Base-by-base conservation (phyloP, 139 green algal species). In the Trebouxia sp. region DNA sequence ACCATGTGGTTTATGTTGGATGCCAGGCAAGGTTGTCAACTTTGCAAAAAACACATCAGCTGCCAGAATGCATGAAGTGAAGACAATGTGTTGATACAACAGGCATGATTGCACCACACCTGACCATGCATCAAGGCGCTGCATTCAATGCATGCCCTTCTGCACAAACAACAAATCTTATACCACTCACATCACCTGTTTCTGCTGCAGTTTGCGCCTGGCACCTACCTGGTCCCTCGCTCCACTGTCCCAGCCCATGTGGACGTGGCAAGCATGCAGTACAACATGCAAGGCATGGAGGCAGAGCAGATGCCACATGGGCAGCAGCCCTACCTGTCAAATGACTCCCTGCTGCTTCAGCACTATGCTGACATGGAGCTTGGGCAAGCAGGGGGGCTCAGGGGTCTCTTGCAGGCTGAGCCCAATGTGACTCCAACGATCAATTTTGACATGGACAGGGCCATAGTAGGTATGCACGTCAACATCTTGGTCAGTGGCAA, bases 201-300 rank as follows among this genome's bases (percentile, higher is more conserved):
- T 26, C 55, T 38, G 26, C 35, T 72, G 62, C 62, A 72, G 62
- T 72, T 72, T 72, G 62, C 62, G n/a, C 62, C 62, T 45, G 62
- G 62, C 9, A 72, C 62, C 37, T 35, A 45, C 2, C 35, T 72
- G n/a, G 62, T 72, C 12, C 62, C 62, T 30, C 62, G 62, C 62
- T 72, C 62, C 32, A 72, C 42, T 30, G 62, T 35, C n/a, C 37
- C 62, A 24, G 6, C 62, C 20, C 62, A 72, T 6, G 12, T 72
- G 32, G 62, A 72, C 62, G 28, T 45, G 12, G 32, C 32, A 1
- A 53, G 47, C 62, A 72, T 45, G 62, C 62, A 72, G 35, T 72
- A 26, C 28, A 35, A 45, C 32, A 17, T 26, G 3, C 32, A 72
- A 12, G 43, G 32, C 62, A 42, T 45, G 3, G 37, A 43, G 9